Conservation (phyloP, 345 rosid genomes). For the Barbarea vulgaris region DNA sequence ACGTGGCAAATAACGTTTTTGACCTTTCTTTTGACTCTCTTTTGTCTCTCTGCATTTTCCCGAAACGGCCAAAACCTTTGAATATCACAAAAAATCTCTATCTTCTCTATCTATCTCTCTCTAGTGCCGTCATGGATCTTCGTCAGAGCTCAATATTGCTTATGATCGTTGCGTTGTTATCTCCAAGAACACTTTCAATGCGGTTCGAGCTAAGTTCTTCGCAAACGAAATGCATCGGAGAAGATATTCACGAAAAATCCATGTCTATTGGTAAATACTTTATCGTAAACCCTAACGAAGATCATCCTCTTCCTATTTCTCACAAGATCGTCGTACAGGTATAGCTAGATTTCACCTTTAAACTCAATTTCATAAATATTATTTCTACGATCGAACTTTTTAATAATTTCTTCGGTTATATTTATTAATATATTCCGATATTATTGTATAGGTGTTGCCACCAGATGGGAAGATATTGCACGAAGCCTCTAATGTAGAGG, state of each 20-base stretch:
- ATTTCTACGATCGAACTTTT: neutral
- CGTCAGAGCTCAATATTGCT: constrained; percentile 7
- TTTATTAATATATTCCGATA: neutral
- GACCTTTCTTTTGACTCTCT: constrained; percentile 14
- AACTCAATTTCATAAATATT: neutral
- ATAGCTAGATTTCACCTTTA: neutral
- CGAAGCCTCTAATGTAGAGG: constrained; percentile 55
- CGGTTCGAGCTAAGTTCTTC: constrained; percentile 73
- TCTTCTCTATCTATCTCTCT: constrained; percentile 13
- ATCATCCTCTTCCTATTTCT: constrained; percentile 63
- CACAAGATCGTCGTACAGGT: constrained; percentile 73
- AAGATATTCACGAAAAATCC: constrained; percentile 67
- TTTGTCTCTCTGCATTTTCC: neutral
- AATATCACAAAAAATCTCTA: neutral
- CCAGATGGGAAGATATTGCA: constrained; percentile 56
- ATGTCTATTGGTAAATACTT: constrained; percentile 82
- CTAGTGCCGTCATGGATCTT: constrained; percentile 27
- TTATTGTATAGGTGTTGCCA: constrained; percentile 61
- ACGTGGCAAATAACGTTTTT: constrained; percentile 39
- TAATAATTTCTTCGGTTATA: neutral
- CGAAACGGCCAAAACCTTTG: constrained; percentile 17
- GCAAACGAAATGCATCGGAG: constrained; percentile 73
- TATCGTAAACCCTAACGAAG: constrained; percentile 71
- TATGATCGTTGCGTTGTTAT: constrained; percentile 41
- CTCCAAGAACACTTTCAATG: constrained; percentile 47